These are phyloP conservation scores for Endoconidiophora laricicola DNA, from an alignment of 2,329 filamentous ascomycete species.

Conservation along the genomic window DNA sequence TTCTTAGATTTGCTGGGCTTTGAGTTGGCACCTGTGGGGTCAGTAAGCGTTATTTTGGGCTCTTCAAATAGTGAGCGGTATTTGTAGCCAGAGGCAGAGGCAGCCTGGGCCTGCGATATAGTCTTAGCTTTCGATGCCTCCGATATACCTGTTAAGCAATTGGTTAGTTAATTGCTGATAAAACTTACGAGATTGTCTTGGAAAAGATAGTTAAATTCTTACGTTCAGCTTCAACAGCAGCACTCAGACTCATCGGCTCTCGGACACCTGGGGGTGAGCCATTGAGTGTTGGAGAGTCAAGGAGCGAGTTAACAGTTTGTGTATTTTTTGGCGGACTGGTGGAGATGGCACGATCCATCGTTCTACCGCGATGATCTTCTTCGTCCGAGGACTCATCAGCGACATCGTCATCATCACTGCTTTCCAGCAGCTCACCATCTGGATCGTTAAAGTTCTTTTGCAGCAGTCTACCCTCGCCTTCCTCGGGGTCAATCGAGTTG, in stretches of 20 bases:
- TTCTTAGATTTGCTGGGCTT: constrained; percentile 25
- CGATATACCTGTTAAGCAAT: constrained; percentile 1
- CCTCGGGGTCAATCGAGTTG: constrained; percentile 19
- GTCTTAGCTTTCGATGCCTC: constrained; percentile 6
- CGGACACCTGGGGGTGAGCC: constrained; percentile 11
- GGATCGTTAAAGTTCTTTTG: too few species aligned
- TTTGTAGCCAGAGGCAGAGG: constrained; percentile 31
- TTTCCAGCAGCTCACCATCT: constrained; percentile 36
- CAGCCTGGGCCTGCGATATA: constrained; percentile 15
- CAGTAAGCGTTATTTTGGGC: constrained; percentile 48
- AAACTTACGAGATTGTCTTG: neutral
- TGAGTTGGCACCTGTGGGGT: constrained; percentile 36
- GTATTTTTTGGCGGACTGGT: neutral
- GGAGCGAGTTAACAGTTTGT: constrained; percentile 2
- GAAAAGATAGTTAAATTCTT: constrained; percentile 22
- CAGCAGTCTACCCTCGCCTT: constrained; percentile 22
- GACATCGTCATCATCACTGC: constrained; percentile 50
- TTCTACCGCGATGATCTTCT: constrained; percentile 46
- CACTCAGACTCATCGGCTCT: constrained; percentile 45
- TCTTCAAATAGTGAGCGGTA: constrained; percentile 50
- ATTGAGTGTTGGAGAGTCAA: neutral
- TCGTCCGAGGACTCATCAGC: constrained; percentile 35
- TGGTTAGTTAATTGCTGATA: neutral
- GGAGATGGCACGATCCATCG: constrained; percentile 27
- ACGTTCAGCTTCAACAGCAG: constrained; percentile 67